Evolutionary conservation across 805 yeast species (phyloP).

Genomic region (Saturnispora diversa): DNA sequence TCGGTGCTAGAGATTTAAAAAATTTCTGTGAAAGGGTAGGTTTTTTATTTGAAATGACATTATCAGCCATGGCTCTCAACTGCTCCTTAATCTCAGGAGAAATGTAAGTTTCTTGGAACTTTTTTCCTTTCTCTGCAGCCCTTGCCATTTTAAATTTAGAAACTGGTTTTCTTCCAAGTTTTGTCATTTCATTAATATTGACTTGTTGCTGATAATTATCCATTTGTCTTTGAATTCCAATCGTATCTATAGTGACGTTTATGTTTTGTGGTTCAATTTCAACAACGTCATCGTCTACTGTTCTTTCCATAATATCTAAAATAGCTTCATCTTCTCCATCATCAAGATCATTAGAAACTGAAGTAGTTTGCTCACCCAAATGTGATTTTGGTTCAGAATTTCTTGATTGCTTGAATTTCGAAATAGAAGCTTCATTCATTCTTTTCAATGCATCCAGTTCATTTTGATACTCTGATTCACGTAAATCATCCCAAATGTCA

Average conservation of each 20-base stretch:
- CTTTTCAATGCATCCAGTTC: conserved; percentile 6
- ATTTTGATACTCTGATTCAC: conserved; percentile 24
- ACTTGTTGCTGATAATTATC: background rate
- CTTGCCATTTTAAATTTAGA: conserved; percentile 13
- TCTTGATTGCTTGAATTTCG: conserved; percentile 18
- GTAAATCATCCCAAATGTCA: conserved; percentile 42
- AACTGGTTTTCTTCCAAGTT: conserved; percentile 13
- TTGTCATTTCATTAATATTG: conserved; percentile 4
- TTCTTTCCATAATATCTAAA: conserved; percentile 16
- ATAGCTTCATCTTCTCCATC: conserved; percentile 14
- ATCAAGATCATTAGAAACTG: conserved; percentile 1
- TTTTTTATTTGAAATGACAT: background rate
- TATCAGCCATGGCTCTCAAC: conserved; percentile 3
- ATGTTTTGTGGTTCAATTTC: background rate
- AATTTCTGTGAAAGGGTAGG: conserved; percentile 6
- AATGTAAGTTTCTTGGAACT: conserved; percentile 13
- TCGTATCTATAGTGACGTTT: background rate
- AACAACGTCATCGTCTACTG: background rate
- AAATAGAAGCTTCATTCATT: conserved; percentile 7
- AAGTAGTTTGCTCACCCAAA: too few relatives aligned
- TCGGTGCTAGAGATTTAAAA: conserved; percentile 14
- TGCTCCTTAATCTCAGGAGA: conserved; percentile 11
- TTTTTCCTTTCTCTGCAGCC: conserved; percentile 15
- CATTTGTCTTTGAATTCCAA: background rate
- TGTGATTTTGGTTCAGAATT: conserved; percentile 1